Evolutionary conservation across 2,329 filamentous ascomycete genomes (phyloP).

Genomic region (Penicillium sp.): DNA sequence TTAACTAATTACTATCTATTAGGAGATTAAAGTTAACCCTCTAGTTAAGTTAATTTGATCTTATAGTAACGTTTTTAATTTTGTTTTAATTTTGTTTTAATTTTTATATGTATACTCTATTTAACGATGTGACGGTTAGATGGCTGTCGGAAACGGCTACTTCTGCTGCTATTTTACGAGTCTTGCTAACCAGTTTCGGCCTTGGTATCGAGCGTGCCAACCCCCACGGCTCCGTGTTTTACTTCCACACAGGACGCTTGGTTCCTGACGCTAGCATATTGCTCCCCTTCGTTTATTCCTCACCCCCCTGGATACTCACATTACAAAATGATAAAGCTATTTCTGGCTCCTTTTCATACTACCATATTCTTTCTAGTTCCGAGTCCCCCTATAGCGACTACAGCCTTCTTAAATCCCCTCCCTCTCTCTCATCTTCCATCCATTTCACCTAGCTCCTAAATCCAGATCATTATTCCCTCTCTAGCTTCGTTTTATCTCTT

Average conservation of each 20-base stretch:
- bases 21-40: too few relatives aligned
- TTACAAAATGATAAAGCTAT: slow-evolving; percentile 73
- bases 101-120: too few relatives aligned
- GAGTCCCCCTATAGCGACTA: background rate
- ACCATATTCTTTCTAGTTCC: background rate
- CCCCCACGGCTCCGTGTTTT: background rate
- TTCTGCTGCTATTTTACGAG: slow-evolving; percentile 20
- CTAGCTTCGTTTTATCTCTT: slow-evolving; percentile 3
- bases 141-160: slow-evolving; percentile 17
- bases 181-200: slow-evolving; percentile 16
- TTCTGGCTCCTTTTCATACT: background rate
- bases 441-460: background rate
- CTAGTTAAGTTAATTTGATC: too few relatives aligned
- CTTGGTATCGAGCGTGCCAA: slow-evolving; percentile 1
- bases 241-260: background rate
- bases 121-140: slow-evolving; percentile 19
- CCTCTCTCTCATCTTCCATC: background rate
- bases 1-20: too few relatives aligned
- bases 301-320: slow-evolving; percentile 58
- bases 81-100: too few relatives aligned
- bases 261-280: too few relatives aligned
- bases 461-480: background rate
- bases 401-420: background rate
- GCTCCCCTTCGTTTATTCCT: too few relatives aligned
- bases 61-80: too few relatives aligned